Evolutionary conservation across 768 basidiomycete genomes (phyloP), one percentile per base, ranked within the genome.

Genomic region (Imleria badia): DNA sequence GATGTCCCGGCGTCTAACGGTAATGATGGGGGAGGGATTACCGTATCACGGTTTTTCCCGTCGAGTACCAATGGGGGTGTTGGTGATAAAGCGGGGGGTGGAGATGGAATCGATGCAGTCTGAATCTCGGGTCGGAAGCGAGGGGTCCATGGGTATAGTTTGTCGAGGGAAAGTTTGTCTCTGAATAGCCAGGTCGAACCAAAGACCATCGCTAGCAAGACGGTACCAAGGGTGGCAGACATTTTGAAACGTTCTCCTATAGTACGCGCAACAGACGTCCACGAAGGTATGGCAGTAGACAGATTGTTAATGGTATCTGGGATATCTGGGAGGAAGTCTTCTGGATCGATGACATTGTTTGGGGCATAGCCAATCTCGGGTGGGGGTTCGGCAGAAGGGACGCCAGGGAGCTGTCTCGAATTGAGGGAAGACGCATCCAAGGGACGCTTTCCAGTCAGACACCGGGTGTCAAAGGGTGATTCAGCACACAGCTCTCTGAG

Each of bases 341-440:
- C 45, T 1, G 59, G 51, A 30, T 62, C 54, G 11, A 64, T 51
- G 26, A 34, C 52, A 30, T 30, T 57, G 15, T 49, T 52, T 36
- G 45, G 39, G 43, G 46, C 52, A 11, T 53, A 46, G 43, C 60
- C 55, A 23, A 60, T 48, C 34, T 66, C 61, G 34, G 72, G 72
- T 17, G 71, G 67, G 10, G 56, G 56, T 8, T 75, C 66, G 3
- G 63, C 73, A 3, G 70, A 68, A 7, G 79, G 79, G 1, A 81
- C 81, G 3, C 81, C 84, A 51, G 88, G 86, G 3, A 89, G 73
- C 20, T 89, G 75, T 58, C 84, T 76, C 6, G 78, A 81, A 60
- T 77, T 81, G 13, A 78, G 78, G 14, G 64, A 67, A 5, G 71
- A 71, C 3, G 76, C 74, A 58, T 84, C 82, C 19, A 89, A 69